These are phyloP conservation scores for Linderniella brevidens DNA, from an alignment of 257 asterid species.

Conservation along the genomic window DNA sequence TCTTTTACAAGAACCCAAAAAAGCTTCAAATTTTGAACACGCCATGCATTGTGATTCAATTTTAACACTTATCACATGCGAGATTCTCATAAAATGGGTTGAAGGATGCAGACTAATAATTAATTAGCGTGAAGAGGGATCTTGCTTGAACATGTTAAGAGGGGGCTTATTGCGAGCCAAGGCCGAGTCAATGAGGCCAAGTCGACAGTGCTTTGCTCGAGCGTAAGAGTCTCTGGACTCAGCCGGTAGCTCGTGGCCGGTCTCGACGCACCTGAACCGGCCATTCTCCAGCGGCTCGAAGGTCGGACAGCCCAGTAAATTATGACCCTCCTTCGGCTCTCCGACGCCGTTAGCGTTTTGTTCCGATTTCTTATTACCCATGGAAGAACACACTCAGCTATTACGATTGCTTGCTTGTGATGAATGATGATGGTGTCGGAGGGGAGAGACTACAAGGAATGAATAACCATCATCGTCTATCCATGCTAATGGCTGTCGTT, in stretches of 20 bases:
- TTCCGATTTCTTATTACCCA: constrained; percentile 54
- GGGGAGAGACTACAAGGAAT: too few species aligned
- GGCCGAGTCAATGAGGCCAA: constrained; percentile 79
- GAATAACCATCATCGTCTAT: too few species aligned
- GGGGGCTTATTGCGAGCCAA: constrained; percentile 54
- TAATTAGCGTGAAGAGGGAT: constrained; percentile 48
- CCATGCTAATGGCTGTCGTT: too few species aligned
- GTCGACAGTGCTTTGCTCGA: constrained; percentile 68
- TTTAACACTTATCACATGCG: not conserved
- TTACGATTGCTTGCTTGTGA: too few species aligned
- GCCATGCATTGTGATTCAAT: too few species aligned
- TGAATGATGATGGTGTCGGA: too few species aligned
- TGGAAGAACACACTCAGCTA: constrained; percentile 11
- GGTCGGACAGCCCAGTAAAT: constrained; percentile 55
- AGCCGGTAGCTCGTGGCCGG: constrained; percentile 89
- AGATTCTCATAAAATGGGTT: not conserved
- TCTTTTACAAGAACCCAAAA: too few species aligned
- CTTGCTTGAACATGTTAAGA: constrained; percentile 77
- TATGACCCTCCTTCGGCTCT: constrained; percentile 39
- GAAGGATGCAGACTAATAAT: not conserved
- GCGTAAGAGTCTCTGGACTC: constrained; percentile 61
- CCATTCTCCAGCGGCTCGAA: constrained; percentile 61
- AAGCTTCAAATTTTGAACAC: too few species aligned
- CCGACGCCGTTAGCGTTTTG: constrained; percentile 17
- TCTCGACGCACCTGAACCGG: constrained; percentile 70